Percentiles rank a stretch among this genome's conserved stretches.
phyloP scores from a whole-genome alignment of 2,329 filamentous ascomycete genomes.

The Exophiala sp. region DNA sequence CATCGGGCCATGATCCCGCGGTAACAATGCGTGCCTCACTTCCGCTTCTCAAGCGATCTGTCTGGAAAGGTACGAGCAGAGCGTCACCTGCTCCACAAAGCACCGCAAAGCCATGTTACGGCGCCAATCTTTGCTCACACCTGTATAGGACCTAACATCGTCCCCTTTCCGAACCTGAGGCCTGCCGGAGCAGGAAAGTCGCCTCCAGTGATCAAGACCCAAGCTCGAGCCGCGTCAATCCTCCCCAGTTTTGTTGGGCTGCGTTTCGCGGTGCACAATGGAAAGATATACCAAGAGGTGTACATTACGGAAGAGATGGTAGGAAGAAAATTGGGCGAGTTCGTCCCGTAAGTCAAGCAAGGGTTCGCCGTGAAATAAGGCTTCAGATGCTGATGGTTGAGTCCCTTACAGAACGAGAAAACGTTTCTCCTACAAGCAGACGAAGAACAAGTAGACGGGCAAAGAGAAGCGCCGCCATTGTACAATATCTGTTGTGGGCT shows the following conservation, averaged over 20 bases:
- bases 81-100: background rate
- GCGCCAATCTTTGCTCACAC: slow-evolving; percentile 27
- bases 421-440: slow-evolving; percentile 61
- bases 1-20: slow-evolving; percentile 14
- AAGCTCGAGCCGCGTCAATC: slow-evolving; percentile 81
- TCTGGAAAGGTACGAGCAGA: slow-evolving; percentile 71
- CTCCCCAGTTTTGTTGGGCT: slow-evolving; percentile 87
- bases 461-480: background rate
- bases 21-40: slow-evolving; percentile 61
- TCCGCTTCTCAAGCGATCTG: slow-evolving; percentile 65
- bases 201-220: slow-evolving; percentile 65
- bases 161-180: slow-evolving; percentile 37
- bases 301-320: slow-evolving; percentile 93
- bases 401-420: slow-evolving; percentile 54
- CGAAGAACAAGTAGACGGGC: slow-evolving; percentile 58
- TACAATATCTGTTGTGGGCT: background rate
- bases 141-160: slow-evolving; percentile 31
- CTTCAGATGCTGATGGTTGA: slow-evolving; percentile 1
- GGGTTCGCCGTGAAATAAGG: background rate
- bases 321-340: slow-evolving; percentile 89
- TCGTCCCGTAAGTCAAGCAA: slow-evolving; percentile 63
- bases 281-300: slow-evolving; percentile 77
- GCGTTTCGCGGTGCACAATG: slow-evolving; percentile 86
- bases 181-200: slow-evolving; percentile 57
- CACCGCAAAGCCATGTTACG: background rate